These are phyloP conservation scores for Thelephora terrestris DNA, from an alignment of 1,284 basidiomycete species.

Conservation along the genomic window DNA sequence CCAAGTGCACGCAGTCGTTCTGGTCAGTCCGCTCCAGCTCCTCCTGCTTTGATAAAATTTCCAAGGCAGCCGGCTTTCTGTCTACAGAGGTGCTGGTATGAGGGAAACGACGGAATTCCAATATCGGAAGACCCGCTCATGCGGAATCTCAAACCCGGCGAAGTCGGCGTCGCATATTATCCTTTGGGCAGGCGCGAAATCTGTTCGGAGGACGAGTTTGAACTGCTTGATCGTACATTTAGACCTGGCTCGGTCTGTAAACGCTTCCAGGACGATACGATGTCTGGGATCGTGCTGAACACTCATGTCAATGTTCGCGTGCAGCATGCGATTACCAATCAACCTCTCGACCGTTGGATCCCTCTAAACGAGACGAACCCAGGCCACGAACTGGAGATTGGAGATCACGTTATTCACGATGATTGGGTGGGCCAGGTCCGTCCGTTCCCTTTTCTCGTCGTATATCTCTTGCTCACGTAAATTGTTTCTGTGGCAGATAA, in stretches of 20 bases:
- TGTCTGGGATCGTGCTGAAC: constrained; percentile 63
- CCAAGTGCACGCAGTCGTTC: constrained; percentile 38
- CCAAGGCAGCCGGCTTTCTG: background rate
- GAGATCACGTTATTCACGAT: constrained; percentile 74
- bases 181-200: constrained; percentile 55
- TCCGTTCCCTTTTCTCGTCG: constrained; percentile 3
- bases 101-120: constrained; percentile 55
- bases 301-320: constrained; percentile 56
- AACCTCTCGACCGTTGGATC: constrained; percentile 55
- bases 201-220: constrained; percentile 55
- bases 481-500: constrained; percentile 26
- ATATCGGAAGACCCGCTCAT: constrained; percentile 56
- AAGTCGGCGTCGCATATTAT: constrained; percentile 76
- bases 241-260: constrained; percentile 82
- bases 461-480: background rate
- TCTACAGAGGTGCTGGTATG: constrained; percentile 70
- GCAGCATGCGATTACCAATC: constrained; percentile 65
- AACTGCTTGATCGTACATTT: constrained; percentile 74
- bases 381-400: constrained; percentile 53
- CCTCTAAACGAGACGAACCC: constrained; percentile 50
- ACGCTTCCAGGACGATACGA: constrained; percentile 59
- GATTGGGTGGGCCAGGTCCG: constrained; percentile 87
- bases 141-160: constrained; percentile 65
- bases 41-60: background rate
- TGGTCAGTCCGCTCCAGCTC: constrained; percentile 28